Base-by-base conservation (phyloP, 179 eudicot genomes). In the Corrigiola litoralis region DNA sequence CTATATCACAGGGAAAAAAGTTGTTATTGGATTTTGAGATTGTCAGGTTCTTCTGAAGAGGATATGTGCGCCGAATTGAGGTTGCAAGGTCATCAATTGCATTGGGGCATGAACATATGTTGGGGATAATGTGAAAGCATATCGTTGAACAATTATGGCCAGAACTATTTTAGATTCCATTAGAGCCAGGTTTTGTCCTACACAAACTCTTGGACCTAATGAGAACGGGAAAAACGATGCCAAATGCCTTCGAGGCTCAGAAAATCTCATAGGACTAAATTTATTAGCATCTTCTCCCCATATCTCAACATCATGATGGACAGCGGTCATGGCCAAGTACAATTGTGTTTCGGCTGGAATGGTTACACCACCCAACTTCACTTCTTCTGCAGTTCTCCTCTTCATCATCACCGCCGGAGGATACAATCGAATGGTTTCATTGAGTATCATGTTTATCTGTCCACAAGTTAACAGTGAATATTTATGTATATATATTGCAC, bases 271-370 rank as follows among this genome's bases (percentile, higher is more conserved):
- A 0, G 95, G 95, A 27, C 80, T 87, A 67, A 87, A 87, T 68
- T 81, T 70, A 2, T 80, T 37, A 0, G 88, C 95, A 37, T 87
- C 87, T 29, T 70, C 77, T 49, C 88, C 95, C 95, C 95, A 87
- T 34, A 85, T 33, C 18, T 80, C 73, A 3, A 50, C 45, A 17
- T 83, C 88, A 27, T 80, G 88, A 48, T 87, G 95, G 12, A 85
- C 73, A 18, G 83, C 85, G 16, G 78, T 50, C 79, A 81, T 70
- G 21, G 88, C 77, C 16, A 87, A n/a, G 27, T 58, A 73, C 64
- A 87, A 65, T 2, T 79, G 79, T n/a, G 87, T 83, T 7, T 65
- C 61, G 0, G 80, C 77, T 2, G 87, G 95, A 48, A 87, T n/a
- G 16, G 47, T 47, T 0, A 87, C 61, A 34, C 29, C 37, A 13